These are phyloP conservation scores for Coemansia sp. DNA, from an alignment of 192 early-diverging fungal genomes.

Conservation along the genomic window DNA sequence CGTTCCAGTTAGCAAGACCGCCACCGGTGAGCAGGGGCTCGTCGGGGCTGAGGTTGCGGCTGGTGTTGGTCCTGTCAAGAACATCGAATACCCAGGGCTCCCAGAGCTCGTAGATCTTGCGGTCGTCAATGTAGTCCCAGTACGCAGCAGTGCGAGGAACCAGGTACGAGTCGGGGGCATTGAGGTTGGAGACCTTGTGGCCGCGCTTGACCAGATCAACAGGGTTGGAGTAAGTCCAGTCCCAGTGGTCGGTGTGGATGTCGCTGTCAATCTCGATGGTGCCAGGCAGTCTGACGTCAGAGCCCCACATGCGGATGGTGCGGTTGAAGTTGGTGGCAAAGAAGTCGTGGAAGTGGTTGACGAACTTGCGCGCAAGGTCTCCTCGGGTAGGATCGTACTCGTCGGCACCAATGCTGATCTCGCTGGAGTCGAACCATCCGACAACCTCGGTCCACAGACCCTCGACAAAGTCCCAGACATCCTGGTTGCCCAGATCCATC, in stretches of 20 bases:
- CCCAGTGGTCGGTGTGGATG: slow-evolving; percentile 42
- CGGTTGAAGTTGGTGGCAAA: slow-evolving; percentile 46
- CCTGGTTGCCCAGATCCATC: slow-evolving; percentile 52
- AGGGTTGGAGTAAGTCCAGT: slow-evolving; percentile 30
- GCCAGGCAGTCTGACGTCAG: slow-evolving; percentile 41
- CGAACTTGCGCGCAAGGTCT: slow-evolving; percentile 39
- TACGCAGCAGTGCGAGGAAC: slow-evolving; percentile 50
- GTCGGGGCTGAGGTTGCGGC: slow-evolving; percentile 36
- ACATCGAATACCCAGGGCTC: slow-evolving; percentile 47
- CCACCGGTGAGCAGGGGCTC: slow-evolving; percentile 47
- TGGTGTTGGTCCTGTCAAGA: slow-evolving; percentile 39
- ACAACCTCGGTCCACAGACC: slow-evolving; percentile 50
- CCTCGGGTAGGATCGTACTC: slow-evolving; percentile 49
- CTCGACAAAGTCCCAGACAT: slow-evolving; percentile 39
- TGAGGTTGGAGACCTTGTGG: slow-evolving; percentile 49
- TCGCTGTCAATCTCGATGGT: slow-evolving; percentile 45
- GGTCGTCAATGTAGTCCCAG: slow-evolving; percentile 29
- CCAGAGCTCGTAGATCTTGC: slow-evolving; percentile 52
- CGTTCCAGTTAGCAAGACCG: slow-evolving; percentile 51
- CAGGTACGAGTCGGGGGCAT: slow-evolving; percentile 47
- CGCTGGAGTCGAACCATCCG: slow-evolving; percentile 53
- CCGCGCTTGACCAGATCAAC: slow-evolving; percentile 38
- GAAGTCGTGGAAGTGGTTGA: slow-evolving; percentile 48
- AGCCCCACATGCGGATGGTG: slow-evolving; percentile 52
- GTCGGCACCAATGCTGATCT: slow-evolving; percentile 52